Evolutionary conservation across 2,329 filamentous ascomycete genomes (phyloP), one percentile per base, ranked within the genome.

Genomic region (Fusarium papillatum): DNA sequence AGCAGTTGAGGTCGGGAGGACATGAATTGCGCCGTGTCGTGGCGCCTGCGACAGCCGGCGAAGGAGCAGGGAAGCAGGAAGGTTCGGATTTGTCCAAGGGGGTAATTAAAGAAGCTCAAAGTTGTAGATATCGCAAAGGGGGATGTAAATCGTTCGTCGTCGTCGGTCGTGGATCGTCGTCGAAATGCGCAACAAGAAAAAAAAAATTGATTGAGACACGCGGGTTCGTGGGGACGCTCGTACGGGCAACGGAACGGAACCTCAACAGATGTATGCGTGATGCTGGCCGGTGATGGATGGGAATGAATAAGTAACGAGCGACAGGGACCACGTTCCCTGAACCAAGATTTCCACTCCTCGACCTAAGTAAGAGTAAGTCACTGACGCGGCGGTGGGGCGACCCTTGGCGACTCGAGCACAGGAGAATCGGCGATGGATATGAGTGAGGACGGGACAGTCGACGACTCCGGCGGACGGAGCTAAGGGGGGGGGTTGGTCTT

Each of bases 271-370:
- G 34, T 66, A 34, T 62, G 34, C 46, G 43, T n/a, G n/a, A 64
- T 36, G 38, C 38, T 38, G 61, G 68, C 38, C 36, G 64, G 64
- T 59, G 64, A 68, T 43, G 64, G 53, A 68, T 67, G 66, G 68
- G 68, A 64, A 68, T 64, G 70, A 79, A 75, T 79, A 78, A 78
- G 78, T 78, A 80, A 80, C 70, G 78, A 80, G 69, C 77, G 74
- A 62, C 78, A 80, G 74, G 76, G 78, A 80, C 78, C 78, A 79
- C 77, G 71, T 78, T 80, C 78, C 75, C 74, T 78, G 63, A 75
- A 72, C 63, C 68, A 71, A 68, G 71, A 70, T 66, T 75, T 76
- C 65, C 69, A 74, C 65, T 71, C 53, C 61, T 72, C 59, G 68
- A 43, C 48, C 48, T 34, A 43, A 65, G 34, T 67, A 76, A 72